Evolutionary conservation across 2,329 filamentous ascomycete genomes (phyloP).

Genomic region (Pseudopyricularia cyperi): DNA sequence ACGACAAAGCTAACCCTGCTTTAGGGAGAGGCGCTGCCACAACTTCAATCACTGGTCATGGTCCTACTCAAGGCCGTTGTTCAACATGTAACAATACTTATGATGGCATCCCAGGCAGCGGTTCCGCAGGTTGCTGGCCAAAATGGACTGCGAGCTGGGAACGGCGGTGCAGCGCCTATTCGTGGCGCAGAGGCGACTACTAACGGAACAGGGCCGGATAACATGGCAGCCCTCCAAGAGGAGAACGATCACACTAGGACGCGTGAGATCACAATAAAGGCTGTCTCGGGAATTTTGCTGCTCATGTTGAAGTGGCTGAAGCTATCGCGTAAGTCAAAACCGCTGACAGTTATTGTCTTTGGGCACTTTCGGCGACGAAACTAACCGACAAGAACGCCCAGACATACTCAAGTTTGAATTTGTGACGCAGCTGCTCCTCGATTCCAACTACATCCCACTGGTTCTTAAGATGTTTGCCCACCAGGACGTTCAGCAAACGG

Average conservation of each 20-base stretch:
- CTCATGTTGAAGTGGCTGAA: constrained; percentile 95
- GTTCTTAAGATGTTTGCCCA: constrained; percentile 89
- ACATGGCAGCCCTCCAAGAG: constrained; percentile 40
- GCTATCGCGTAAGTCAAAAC: constrained; percentile 66
- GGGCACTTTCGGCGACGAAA: background rate
- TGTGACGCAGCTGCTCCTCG: constrained; percentile 79
- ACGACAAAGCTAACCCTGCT: constrained; percentile 14
- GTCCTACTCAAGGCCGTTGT: constrained; percentile 83
- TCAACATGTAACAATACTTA: constrained; percentile 74
- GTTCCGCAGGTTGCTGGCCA: constrained; percentile 25
- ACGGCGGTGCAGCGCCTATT: constrained; percentile 11
- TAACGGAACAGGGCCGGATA: constrained; percentile 21
- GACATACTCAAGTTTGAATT: constrained; percentile 95
- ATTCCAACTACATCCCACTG: constrained; percentile 88
- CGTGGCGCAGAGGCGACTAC: constrained; percentile 12
- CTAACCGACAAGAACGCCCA: constrained; percentile 18
- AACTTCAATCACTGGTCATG: constrained; percentile 85
- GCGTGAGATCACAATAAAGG: constrained; percentile 82
- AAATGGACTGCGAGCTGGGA: constrained; percentile 14
- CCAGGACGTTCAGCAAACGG: constrained; percentile 82
- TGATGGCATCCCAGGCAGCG: constrained; percentile 39
- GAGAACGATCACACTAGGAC: constrained; percentile 72
- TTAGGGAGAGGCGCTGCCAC: constrained; percentile 62
- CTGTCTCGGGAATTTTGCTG: constrained; percentile 77
- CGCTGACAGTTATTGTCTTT: background rate